A percentile compares a stretch with the other conserved stretches of the same genome.
Conservation (phyloP, 2,329 filamentous ascomycete genomes). For the Lasiodiplodia theobromae region DNA sequence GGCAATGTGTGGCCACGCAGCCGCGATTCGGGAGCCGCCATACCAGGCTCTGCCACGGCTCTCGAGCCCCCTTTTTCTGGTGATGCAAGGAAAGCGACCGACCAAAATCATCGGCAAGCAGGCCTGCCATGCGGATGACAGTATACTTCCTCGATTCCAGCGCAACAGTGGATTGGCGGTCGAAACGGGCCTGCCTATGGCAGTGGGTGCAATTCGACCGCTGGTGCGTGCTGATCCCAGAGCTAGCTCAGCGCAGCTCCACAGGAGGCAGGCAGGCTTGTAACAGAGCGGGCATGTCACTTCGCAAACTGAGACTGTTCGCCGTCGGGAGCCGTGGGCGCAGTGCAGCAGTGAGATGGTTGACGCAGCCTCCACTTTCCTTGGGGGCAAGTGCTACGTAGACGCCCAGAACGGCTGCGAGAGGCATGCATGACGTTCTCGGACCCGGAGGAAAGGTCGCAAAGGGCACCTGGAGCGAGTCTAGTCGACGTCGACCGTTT, state of each 20-base stretch:
- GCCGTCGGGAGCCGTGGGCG: background rate
- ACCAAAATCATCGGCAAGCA: background rate
- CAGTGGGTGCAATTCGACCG: background rate
- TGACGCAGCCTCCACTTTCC: background rate
- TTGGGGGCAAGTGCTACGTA: background rate
- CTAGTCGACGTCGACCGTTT: background rate
- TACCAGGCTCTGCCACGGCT: background rate
- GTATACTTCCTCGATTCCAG: background rate
- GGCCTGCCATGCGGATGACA: background rate
- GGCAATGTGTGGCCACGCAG: background rate
- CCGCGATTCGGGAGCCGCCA: background rate
- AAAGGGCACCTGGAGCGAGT: background rate
- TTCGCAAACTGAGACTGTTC: background rate
- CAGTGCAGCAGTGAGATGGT: background rate
- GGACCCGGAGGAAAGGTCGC: background rate
- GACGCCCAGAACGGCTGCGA: background rate
- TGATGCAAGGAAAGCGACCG: background rate
- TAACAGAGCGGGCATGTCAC: background rate
- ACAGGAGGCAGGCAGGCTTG: background rate
- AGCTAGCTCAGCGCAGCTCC: background rate
- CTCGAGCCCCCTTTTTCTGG: background rate
- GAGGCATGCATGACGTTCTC: background rate
- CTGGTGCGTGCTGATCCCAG: background rate
- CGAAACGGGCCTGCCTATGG: background rate
- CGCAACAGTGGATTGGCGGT: background rate